phyloP scores from a whole-genome alignment of 306 rosid genomes.

The Malus orientalis region DNA sequence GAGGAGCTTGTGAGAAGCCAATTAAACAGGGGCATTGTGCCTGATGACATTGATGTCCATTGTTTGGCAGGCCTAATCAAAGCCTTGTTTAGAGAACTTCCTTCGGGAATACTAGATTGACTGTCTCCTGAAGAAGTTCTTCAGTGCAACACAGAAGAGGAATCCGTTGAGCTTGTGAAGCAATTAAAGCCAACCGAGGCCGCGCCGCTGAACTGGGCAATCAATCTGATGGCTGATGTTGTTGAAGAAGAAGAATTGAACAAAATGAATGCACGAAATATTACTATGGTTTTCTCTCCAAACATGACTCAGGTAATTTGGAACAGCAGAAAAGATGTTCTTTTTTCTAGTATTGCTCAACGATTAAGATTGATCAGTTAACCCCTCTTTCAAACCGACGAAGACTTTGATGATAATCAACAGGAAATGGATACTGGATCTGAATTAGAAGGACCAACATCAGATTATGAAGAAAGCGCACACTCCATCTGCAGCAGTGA shows the following conservation, averaged over 20 bases:
- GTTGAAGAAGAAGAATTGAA: constrained; percentile 83
- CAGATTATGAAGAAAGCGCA: constrained; percentile 37
- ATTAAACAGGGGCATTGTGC: constrained; percentile 76
- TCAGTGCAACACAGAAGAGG: constrained; percentile 82
- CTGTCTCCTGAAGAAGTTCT: constrained; percentile 95
- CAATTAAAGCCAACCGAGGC: constrained; percentile 73
- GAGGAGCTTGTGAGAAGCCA: constrained; percentile 81
- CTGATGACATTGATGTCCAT: constrained; percentile 82
- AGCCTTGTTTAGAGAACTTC: constrained; percentile 99
- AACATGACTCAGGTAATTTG: constrained; percentile 85
- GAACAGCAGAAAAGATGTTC: neutral
- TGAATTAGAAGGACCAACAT: constrained; percentile 41
- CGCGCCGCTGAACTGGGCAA: constrained; percentile 76
- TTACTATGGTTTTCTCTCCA: constrained; percentile 97
- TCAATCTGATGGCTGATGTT: constrained; percentile 94
- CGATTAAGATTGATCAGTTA: neutral
- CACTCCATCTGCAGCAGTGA: constrained; percentile 41
- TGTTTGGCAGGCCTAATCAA: constrained; percentile 86
- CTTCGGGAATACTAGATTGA: constrained; percentile 88
- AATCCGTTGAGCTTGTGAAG: constrained; percentile 66
- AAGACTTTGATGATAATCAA: constrained; percentile 58
- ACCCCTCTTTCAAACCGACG: constrained; percentile 25
- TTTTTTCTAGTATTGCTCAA: neutral
- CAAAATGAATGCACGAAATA: constrained; percentile 93
- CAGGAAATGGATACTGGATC: constrained; percentile 63